Conservation (phyloP, 139 green algal species). For the Chlamydomonas sphaeroides region DNA sequence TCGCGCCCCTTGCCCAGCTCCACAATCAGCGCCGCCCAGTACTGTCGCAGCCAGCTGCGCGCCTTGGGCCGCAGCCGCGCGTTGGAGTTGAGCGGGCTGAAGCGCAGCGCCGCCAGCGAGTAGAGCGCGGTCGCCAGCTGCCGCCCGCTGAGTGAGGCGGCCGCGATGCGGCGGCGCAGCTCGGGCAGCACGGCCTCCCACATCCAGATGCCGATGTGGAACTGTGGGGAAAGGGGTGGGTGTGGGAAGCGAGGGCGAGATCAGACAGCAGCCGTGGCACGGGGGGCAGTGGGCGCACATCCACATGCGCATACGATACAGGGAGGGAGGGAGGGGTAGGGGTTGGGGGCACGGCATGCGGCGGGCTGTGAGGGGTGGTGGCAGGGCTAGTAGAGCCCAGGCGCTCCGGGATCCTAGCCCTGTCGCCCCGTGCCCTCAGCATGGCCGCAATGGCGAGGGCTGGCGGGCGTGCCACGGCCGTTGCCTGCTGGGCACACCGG, state of each 20-base stretch:
- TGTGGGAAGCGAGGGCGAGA: too few relatives aligned
- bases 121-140: constrained; percentile 27
- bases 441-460: too few relatives aligned
- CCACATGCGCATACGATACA: too few relatives aligned
- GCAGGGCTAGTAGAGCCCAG: too few relatives aligned
- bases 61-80: background rate
- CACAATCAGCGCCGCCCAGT: background rate
- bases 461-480: too few relatives aligned
- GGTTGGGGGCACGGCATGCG: too few relatives aligned
- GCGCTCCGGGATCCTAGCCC: too few relatives aligned
- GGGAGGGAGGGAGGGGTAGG: background rate
- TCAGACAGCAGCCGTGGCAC: too few relatives aligned
- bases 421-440: too few relatives aligned
- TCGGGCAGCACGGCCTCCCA: constrained; percentile 13
- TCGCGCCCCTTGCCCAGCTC: background rate
- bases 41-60: background rate
- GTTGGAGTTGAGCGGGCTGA: background rate
- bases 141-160: background rate
- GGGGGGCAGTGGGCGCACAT: too few relatives aligned
- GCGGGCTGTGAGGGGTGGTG: too few relatives aligned
- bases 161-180: background rate
- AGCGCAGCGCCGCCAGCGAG: background rate
- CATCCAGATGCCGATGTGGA: background rate
- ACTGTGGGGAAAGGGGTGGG: background rate
- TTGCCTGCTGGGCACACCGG: too few relatives aligned